These are phyloP conservation scores for Phanerochaete sordida DNA, from an alignment of 768 basidiomycete genomes.

Conservation along the genomic window DNA sequence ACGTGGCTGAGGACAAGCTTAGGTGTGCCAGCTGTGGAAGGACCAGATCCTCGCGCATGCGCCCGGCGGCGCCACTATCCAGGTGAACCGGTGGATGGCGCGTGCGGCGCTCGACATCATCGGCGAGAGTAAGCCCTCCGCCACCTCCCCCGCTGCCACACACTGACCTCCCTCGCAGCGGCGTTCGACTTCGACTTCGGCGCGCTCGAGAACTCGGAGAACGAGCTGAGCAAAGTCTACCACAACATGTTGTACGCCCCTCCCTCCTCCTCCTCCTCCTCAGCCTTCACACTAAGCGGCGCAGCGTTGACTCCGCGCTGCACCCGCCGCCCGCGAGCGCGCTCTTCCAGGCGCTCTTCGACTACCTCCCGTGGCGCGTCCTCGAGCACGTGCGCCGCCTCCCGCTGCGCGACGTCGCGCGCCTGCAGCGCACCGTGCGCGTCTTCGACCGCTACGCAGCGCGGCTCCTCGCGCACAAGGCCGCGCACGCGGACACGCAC, in stretches of 20 bases:
- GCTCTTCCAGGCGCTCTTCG: conserved; percentile 27
- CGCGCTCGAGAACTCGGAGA: not conserved
- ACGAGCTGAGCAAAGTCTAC: not conserved
- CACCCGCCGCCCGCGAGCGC: conserved; percentile 18
- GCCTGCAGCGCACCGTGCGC: conserved; percentile 24
- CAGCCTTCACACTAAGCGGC: not conserved
- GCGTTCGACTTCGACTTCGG: conserved; percentile 35
- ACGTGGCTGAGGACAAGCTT: not conserved
- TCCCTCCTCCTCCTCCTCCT: not conserved
- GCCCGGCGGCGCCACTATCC: conserved; percentile 24
- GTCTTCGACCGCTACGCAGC: conserved; percentile 37
- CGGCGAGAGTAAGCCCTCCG: conserved; percentile 30
- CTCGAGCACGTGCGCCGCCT: conserved; percentile 24
- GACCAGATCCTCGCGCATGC: conserved; percentile 37
- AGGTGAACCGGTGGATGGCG: conserved; percentile 29
- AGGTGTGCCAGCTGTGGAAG: conserved; percentile 13
- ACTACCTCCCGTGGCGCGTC: conserved; percentile 23
- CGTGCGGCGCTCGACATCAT: conserved; percentile 35
- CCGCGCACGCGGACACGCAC: conserved; percentile 37
- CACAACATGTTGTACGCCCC: conserved; percentile 15
- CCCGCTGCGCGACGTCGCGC: conserved; percentile 25
- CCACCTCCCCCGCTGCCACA: not conserved
- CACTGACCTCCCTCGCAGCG: not conserved
- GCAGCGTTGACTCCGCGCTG: conserved; percentile 27
- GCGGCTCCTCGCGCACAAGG: conserved; percentile 41